Evolutionary conservation across 2,329 filamentous ascomycete genomes (phyloP).

Genomic region (Botryosphaeria dothidea): DNA sequence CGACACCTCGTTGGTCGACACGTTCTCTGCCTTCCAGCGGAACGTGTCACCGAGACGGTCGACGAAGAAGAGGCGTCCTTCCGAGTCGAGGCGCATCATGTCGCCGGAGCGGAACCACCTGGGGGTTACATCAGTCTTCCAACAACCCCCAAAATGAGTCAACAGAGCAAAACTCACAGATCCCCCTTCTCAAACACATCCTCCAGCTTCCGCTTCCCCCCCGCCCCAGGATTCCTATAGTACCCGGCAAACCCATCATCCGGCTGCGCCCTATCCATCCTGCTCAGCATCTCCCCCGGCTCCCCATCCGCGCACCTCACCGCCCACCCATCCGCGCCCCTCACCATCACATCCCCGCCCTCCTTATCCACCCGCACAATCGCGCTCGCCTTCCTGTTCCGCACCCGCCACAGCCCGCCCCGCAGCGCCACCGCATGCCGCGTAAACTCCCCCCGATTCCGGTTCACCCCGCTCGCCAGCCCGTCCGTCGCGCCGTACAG

Average conservation of each 20-base stretch:
- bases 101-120: conserved; percentile 52
- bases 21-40: conserved; percentile 54
- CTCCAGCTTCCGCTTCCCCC: conserved; percentile 30
- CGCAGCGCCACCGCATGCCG: conserved; percentile 35
- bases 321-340: conserved; percentile 37
- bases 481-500: conserved; percentile 81
- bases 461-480: conserved; percentile 43
- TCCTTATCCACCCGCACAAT: conserved; percentile 36
- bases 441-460: conserved; percentile 36
- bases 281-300: conserved; percentile 37
- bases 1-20: conserved; percentile 49
- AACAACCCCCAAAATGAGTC: no score
- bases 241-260: conserved; percentile 29
- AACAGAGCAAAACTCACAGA: conserved; percentile 28
- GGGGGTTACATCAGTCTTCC: not conserved
- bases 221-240: conserved; percentile 37
- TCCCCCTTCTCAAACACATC: conserved; percentile 42
- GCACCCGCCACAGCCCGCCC: conserved; percentile 37
- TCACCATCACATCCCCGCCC: conserved; percentile 34
- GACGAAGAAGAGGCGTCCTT: conserved; percentile 52
- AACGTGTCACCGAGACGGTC: conserved; percentile 52
- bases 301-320: conserved; percentile 34
- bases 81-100: conserved; percentile 44
- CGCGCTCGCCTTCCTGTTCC: conserved; percentile 30
- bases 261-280: conserved; percentile 31